These are phyloP conservation scores for Exophiala alcalophila DNA, from an alignment of 2,329 filamentous ascomycete genomes.

Conservation along the genomic window DNA sequence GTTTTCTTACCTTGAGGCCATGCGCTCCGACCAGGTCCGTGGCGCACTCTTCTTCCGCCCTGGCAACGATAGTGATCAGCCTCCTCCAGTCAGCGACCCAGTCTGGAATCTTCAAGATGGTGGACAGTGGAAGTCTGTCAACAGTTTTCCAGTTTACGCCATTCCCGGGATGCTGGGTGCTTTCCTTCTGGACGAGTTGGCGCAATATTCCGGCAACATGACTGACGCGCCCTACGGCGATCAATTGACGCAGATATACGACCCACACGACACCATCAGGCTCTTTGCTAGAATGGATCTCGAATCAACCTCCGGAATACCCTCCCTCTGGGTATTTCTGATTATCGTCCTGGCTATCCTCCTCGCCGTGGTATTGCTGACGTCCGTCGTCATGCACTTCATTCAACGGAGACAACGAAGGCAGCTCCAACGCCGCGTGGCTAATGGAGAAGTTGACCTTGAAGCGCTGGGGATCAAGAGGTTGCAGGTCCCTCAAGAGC, in stretches of 20 bases:
- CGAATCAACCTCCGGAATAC: slow-evolving; percentile 56
- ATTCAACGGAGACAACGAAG: slow-evolving; percentile 70
- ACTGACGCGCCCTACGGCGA: slow-evolving; percentile 38
- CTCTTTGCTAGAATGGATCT: slow-evolving; percentile 41
- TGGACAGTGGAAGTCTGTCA: slow-evolving; percentile 67
- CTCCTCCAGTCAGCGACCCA: slow-evolving; percentile 62
- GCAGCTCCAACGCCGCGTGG: slow-evolving; percentile 66
- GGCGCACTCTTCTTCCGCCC: slow-evolving; percentile 57
- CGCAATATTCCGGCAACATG: slow-evolving; percentile 74
- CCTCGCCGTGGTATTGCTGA: slow-evolving; percentile 62
- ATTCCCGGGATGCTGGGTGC: slow-evolving; percentile 66
- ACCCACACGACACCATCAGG: slow-evolving; percentile 46
- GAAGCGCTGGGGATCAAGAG: slow-evolving; percentile 82
- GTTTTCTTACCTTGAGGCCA: slow-evolving; percentile 63
- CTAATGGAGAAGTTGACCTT: slow-evolving; percentile 76
- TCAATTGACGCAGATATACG: slow-evolving; percentile 38
- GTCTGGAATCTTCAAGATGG: slow-evolving; percentile 70
- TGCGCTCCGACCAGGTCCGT: slow-evolving; percentile 60
- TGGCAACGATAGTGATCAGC: slow-evolving; percentile 51
- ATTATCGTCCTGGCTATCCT: slow-evolving; percentile 69
- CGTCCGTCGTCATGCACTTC: slow-evolving; percentile 71
- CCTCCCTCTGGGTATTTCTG: slow-evolving; percentile 77
- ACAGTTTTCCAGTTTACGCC: slow-evolving; percentile 78
- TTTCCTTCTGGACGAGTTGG: slow-evolving; percentile 67
- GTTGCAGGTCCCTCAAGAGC: slow-evolving; percentile 68